phyloP scores from a whole-genome alignment of 169 alveolate species.

The Cryptosporidium sp. region DNA sequence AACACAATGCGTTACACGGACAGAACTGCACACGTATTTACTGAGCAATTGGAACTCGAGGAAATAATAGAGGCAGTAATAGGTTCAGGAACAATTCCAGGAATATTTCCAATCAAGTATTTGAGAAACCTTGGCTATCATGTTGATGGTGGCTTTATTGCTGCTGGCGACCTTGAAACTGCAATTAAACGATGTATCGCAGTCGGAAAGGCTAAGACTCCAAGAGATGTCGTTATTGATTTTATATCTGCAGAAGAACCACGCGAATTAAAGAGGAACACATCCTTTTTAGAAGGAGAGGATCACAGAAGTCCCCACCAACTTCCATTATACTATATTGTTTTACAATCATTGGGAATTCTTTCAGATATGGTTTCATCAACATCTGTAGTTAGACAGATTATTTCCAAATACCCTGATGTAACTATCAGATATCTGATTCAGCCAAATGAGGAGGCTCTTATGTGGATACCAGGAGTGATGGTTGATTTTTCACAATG shows the following conservation, averaged over 20 bases:
- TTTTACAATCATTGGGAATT: constrained; percentile 63
- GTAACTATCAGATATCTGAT: constrained; percentile 67
- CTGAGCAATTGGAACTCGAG: constrained; percentile 72
- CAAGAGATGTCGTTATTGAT: constrained; percentile 71
- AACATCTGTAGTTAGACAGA: constrained; percentile 69
- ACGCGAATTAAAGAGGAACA: constrained; percentile 31
- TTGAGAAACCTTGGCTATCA: constrained; percentile 69
- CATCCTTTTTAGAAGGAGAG: constrained; percentile 46
- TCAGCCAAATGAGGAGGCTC: constrained; percentile 72
- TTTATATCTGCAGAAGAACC: constrained; percentile 74
- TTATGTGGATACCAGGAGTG: constrained; percentile 75
- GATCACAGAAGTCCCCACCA: constrained; percentile 60
- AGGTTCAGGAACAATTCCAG: constrained; percentile 76
- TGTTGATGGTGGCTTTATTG: constrained; percentile 74
- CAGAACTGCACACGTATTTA: constrained; percentile 71
- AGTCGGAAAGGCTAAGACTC: constrained; percentile 67
- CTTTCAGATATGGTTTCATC: constrained; percentile 69
- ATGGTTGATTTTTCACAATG: constrained; percentile 72
- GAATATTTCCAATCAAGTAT: constrained; percentile 69
- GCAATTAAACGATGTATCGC: constrained; percentile 76
- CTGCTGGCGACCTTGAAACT: constrained; percentile 74
- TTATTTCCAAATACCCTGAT: constrained; percentile 69
- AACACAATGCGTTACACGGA: constrained; percentile 72
- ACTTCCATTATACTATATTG: constrained; percentile 54
- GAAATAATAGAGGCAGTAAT: constrained; percentile 72